Conservation (phyloP, 75 land plant genomes). For the Cryptomeria japonica region DNA sequence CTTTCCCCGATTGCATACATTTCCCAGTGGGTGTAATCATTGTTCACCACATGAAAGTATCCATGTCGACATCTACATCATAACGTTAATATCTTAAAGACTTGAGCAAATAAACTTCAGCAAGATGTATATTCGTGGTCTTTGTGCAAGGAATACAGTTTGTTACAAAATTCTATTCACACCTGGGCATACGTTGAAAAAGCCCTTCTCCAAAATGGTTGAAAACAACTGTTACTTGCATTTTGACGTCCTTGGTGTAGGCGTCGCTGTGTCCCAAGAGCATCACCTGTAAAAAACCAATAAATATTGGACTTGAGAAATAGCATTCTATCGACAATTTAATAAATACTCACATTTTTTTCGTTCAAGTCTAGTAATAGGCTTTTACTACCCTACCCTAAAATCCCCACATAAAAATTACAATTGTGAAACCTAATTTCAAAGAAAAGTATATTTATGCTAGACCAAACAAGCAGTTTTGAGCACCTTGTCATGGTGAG, state of each 20-base stretch:
- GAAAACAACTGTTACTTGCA: constrained; percentile 81
- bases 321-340: neutral
- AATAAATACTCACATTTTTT: neutral
- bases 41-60: constrained; percentile 90
- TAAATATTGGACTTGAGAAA: neutral
- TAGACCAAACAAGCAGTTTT: neutral
- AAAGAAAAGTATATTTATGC: neutral
- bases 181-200: constrained; percentile 86
- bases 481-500: constrained; percentile 78
- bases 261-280: constrained; percentile 62
- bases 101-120: neutral
- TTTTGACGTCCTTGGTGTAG: constrained; percentile 44
- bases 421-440: neutral
- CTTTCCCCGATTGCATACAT: constrained; percentile 98
- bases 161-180: neutral
- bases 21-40: constrained; percentile 89
- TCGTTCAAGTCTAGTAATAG: neutral
- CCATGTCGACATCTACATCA: constrained; percentile 79
- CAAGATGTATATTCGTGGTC: neutral
- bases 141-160: neutral
- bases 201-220: constrained; percentile 77
- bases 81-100: neutral
- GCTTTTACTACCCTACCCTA: too few relatives aligned
- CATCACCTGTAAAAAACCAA: constrained; percentile 46
- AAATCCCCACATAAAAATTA: too few relatives aligned